phyloP scores from a whole-genome alignment of 2,329 filamentous ascomycete species.

The Coniochaeta sp. region DNA sequence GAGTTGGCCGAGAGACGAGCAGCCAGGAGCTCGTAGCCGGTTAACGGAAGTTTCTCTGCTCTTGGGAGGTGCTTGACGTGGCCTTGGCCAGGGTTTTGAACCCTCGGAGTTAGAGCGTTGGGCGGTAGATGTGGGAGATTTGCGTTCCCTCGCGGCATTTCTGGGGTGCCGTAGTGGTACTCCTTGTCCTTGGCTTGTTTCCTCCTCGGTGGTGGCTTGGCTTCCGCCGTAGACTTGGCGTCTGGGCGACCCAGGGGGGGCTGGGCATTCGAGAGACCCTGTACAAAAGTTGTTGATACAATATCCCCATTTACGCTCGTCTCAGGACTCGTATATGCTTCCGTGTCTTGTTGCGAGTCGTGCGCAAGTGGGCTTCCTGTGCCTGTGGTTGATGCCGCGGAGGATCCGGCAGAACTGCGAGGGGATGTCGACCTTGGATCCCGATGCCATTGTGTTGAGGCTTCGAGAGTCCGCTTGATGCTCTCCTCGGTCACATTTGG shows the following conservation, averaged over 20 bases:
- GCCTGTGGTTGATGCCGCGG: slow-evolving; percentile 38
- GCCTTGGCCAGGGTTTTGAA: slow-evolving; percentile 13
- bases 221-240: slow-evolving; percentile 4
- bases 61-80: slow-evolving; percentile 28
- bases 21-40: slow-evolving; percentile 58
- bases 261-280: slow-evolving; percentile 10
- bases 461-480: slow-evolving; percentile 23
- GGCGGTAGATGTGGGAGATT: slow-evolving; percentile 28
- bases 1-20: slow-evolving; percentile 37
- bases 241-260: slow-evolving; percentile 3
- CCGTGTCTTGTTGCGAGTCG: slow-evolving; percentile 30
- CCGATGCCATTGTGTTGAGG: slow-evolving; percentile 17
- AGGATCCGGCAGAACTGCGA: slow-evolving; percentile 27
- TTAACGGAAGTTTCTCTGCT: slow-evolving; percentile 35
- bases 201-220: slow-evolving; percentile 1
- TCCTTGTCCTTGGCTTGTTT: slow-evolving; percentile 5
- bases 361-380: slow-evolving; percentile 39
- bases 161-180: slow-evolving; percentile 30
- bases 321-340: slow-evolving; percentile 36
- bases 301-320: slow-evolving; percentile 25
- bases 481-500: slow-evolving; percentile 32
- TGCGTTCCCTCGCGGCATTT: slow-evolving; percentile 32
- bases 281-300: slow-evolving; percentile 3
- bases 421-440: slow-evolving; percentile 20
- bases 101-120: slow-evolving; percentile 27